phyloP scores from a whole-genome alignment of 2,329 filamentous ascomycete species.

The Verticillium longisporum region DNA sequence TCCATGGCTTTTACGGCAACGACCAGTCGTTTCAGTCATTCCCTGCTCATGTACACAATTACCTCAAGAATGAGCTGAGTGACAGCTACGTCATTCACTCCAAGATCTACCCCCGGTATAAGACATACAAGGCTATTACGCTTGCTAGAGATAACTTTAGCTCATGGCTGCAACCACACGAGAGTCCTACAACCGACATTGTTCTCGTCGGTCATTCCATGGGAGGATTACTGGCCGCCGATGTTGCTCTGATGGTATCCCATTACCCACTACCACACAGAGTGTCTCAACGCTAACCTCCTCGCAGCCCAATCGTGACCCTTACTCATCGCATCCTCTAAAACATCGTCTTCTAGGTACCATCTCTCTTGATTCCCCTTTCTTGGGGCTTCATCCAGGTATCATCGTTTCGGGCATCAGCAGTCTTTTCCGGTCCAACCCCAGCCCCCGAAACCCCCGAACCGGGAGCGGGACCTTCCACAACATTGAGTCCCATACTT shows the following conservation, averaged over 20 bases:
- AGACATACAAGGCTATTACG: constrained; percentile 64
- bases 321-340: constrained; percentile 34
- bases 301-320: constrained; percentile 24
- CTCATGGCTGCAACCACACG: constrained; percentile 72
- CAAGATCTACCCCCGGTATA: constrained; percentile 78
- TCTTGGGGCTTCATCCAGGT: constrained; percentile 82
- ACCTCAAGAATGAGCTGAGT: constrained; percentile 58
- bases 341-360: constrained; percentile 74
- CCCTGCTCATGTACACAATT: constrained; percentile 76
- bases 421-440: constrained; percentile 60
- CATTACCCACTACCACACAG: not conserved
- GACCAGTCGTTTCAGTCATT: constrained; percentile 84
- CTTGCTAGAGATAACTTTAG: constrained; percentile 79
- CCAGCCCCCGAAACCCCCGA: constrained; percentile 20
- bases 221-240: constrained; percentile 76
- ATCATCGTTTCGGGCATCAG: constrained; percentile 76
- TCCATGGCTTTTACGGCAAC: constrained; percentile 87
- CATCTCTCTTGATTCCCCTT: constrained; percentile 78
- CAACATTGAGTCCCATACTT: constrained; percentile 6
- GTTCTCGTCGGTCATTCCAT: constrained; percentile 84
- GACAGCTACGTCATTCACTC: constrained; percentile 78
- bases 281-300: not conserved
- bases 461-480: constrained; percentile 4
- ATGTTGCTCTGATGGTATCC: constrained; percentile 61
- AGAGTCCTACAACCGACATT: constrained; percentile 67